A percentile compares a stretch with the other conserved stretches of the same genome.
phyloP scores from a whole-genome alignment of 2,329 filamentous ascomycete species.

The Aspergillus quadrilineatus region DNA sequence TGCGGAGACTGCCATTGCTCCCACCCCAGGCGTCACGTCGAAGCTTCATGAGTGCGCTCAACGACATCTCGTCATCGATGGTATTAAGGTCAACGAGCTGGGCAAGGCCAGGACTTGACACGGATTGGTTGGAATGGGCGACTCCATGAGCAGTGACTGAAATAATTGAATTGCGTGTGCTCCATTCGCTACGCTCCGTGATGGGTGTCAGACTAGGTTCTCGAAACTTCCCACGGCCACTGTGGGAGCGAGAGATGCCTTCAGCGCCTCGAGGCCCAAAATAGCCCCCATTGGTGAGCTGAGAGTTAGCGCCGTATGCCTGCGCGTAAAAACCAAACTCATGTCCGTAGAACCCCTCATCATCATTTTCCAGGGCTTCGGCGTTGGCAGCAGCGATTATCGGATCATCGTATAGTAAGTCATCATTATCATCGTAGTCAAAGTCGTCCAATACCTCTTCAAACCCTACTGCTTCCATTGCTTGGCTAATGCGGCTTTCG shows the following conservation, averaged over 20 bases:
- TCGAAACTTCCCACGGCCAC: constrained; percentile 70
- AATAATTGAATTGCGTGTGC: constrained; percentile 87
- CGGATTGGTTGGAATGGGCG: constrained; percentile 48
- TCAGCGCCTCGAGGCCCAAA: constrained; percentile 75
- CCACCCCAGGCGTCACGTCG: constrained; percentile 77
- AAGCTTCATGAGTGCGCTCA: constrained; percentile 70
- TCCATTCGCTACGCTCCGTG: constrained; percentile 93
- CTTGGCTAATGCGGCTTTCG: constrained; percentile 51
- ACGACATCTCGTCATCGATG: constrained; percentile 67
- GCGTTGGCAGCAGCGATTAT: constrained; percentile 96
- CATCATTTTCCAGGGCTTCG: constrained; percentile 85
- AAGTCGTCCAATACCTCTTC: constrained; percentile 49
- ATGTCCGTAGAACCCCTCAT: constrained; percentile 90
- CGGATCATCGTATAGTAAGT: constrained; percentile 75
- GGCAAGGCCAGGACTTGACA: constrained; percentile 71
- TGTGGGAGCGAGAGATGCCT: constrained; percentile 63
- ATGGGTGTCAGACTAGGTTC: constrained; percentile 96
- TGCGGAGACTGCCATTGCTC: constrained; percentile 70
- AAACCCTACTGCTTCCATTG: constrained; percentile 39
- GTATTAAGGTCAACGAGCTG: constrained; percentile 67
- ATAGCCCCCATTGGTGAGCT: constrained; percentile 80
- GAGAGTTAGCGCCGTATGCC: constrained; percentile 47
- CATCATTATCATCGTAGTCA: constrained; percentile 61
- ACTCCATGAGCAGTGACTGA: constrained; percentile 60
- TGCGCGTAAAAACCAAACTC: constrained; percentile 94